These are phyloP conservation scores for Mycena floridula DNA, from an alignment of 768 basidiomycete genomes.

Conservation along the genomic window DNA sequence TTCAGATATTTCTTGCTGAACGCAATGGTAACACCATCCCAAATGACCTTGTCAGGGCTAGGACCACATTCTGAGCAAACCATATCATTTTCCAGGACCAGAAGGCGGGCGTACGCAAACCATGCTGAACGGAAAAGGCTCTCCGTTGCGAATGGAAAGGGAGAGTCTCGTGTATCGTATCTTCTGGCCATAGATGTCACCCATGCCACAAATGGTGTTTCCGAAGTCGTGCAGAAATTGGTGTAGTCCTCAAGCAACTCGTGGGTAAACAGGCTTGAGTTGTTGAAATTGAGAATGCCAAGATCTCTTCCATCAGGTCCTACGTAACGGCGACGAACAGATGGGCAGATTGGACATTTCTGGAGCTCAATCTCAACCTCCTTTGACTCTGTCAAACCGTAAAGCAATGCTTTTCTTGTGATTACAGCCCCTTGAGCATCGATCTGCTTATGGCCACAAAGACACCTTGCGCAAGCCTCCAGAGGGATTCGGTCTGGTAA, in stretches of 20 bases:
- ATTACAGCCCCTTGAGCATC: background rate
- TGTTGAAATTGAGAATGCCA: background rate
- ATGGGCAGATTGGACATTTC: background rate
- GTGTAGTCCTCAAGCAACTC: background rate
- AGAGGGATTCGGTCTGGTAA: background rate
- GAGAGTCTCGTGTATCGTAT: background rate
- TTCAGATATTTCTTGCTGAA: background rate
- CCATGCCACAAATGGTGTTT: background rate
- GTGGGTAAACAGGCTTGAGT: background rate
- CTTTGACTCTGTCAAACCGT: background rate
- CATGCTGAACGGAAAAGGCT: background rate
- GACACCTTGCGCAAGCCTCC: background rate
- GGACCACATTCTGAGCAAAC: background rate
- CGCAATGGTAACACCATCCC: background rate
- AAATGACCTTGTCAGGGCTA: background rate
- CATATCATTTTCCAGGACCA: background rate
- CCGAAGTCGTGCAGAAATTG: background rate
- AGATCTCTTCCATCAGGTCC: background rate
- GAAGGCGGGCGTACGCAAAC: background rate
- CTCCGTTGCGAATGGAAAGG: background rate
- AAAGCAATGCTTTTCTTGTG: background rate
- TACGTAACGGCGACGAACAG: background rate
- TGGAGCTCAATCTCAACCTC: background rate
- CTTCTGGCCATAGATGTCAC: background rate
- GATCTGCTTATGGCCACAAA: background rate